A percentile compares a stretch with the other conserved stretches of the same genome.
These are phyloP conservation scores for Fusarium torreyae DNA, from an alignment of 2,329 filamentous ascomycete species.

Conservation along the genomic window DNA sequence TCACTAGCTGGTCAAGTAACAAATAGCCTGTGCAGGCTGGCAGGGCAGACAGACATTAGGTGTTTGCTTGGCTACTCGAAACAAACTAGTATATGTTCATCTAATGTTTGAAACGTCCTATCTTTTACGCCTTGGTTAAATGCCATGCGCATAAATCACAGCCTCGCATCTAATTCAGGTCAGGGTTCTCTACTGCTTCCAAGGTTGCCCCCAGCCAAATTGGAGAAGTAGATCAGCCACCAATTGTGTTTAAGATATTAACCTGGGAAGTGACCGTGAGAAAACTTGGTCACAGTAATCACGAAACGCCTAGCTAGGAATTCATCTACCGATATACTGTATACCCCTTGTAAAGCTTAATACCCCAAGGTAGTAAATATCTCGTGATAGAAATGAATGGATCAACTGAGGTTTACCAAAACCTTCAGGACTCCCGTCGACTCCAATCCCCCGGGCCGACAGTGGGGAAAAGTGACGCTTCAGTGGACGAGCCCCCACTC, in stretches of 20 bases:
- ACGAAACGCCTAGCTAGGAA: too few species aligned
- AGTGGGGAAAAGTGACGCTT: slow-evolving; percentile 30
- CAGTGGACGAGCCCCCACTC: slow-evolving; percentile 12
- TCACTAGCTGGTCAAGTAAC: neutral
- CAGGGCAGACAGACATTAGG: too few species aligned
- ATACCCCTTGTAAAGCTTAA: slow-evolving; percentile 20
- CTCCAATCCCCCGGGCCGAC: slow-evolving; percentile 1
- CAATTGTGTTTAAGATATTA: neutral
- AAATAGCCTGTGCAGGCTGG: neutral
- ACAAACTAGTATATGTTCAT: slow-evolving; percentile 7
- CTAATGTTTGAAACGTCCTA: slow-evolving; percentile 17
- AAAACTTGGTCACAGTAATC: neutral
- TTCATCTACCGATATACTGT: too few species aligned
- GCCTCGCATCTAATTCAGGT: slow-evolving; percentile 17
- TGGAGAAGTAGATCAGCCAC: neutral
- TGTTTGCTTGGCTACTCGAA: slow-evolving; percentile 7
- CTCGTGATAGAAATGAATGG: neutral
- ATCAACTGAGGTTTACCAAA: neutral
- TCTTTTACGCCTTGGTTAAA: slow-evolving; percentile 6
- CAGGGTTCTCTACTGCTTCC: slow-evolving; percentile 7
- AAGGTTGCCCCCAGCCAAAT: neutral
- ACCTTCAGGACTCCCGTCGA: neutral
- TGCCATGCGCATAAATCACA: slow-evolving; percentile 10
- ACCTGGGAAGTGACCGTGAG: neutral
- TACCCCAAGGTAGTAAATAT: neutral